Evolutionary conservation across 148 eudicot species (phyloP).

Genomic region (Amaranthus cruentus): DNA sequence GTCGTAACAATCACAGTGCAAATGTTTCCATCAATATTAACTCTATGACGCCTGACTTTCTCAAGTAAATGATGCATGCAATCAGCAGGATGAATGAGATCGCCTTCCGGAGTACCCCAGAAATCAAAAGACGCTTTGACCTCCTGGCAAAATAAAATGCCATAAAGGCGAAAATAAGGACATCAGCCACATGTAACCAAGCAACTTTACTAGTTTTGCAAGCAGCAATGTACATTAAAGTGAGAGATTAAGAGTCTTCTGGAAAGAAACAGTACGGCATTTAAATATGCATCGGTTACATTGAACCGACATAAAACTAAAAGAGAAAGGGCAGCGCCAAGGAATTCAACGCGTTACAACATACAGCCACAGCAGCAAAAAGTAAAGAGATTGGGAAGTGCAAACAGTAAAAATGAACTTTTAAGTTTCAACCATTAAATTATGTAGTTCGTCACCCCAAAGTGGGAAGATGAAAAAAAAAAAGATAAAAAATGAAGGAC

Average conservation of each 20-base stretch:
- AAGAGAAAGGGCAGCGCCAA: too few species aligned
- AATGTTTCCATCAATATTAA: conserved; percentile 42
- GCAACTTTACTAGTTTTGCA: neutral
- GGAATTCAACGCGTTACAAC: too few species aligned
- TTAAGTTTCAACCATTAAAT: neutral
- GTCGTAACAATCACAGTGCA: conserved; percentile 41
- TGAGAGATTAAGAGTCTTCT: neutral
- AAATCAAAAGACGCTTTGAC: conserved; percentile 31
- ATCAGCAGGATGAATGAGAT: conserved; percentile 37
- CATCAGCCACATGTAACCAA: conserved; percentile 3
- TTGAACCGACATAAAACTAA: neutral
- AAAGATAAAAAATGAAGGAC: neutral
- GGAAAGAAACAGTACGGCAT: neutral
- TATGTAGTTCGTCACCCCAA: too few species aligned
- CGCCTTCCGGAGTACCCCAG: conserved; percentile 40
- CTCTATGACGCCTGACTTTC: conserved; percentile 37
- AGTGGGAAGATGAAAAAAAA: neutral
- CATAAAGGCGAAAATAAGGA: neutral
- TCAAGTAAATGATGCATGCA: conserved; percentile 42
- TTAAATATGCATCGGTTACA: neutral
- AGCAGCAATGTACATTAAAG: neutral
- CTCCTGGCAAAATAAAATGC: conserved; percentile 22
- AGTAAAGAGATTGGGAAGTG: neutral
- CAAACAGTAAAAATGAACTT: neutral
- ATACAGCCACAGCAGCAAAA: too few species aligned